These are phyloP conservation scores for Tulasnella calospora DNA, from an alignment of 768 basidiomycete species.

Conservation along the genomic window DNA sequence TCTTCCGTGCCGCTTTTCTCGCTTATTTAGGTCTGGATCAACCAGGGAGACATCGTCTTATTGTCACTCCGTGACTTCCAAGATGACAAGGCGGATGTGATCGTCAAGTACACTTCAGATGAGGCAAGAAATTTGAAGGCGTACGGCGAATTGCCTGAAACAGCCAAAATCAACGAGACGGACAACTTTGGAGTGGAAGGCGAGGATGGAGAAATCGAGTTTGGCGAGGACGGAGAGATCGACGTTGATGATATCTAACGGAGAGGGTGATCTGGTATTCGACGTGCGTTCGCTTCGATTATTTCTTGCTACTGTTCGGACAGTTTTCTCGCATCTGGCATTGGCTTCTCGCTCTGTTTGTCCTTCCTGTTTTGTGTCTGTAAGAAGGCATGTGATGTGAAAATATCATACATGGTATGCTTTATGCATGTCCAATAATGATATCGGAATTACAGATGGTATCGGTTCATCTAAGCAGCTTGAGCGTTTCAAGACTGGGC, in stretches of 20 bases:
- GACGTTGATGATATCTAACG: conserved; percentile 84
- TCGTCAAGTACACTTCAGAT: conserved; percentile 97
- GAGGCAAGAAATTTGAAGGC: conserved; percentile 72
- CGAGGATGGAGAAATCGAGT: conserved; percentile 84
- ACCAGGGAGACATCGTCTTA: conserved; percentile 93
- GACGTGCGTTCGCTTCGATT: neutral
- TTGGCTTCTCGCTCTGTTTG: neutral
- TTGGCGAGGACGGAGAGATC: conserved; percentile 72
- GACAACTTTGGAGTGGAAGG: conserved; percentile 89
- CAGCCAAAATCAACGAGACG: conserved; percentile 95
- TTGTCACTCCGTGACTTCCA: conserved; percentile 97
- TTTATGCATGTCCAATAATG: neutral
- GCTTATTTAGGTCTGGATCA: conserved; percentile 85
- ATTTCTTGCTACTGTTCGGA: neutral
- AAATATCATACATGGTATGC: neutral
- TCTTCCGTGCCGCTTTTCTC: neutral
- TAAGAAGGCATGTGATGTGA: neutral
- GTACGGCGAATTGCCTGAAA: conserved; percentile 95
- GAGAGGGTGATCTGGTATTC: too few relatives aligned
- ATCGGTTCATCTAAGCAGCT: neutral
- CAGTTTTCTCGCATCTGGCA: neutral
- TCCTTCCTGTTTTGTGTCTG: neutral
- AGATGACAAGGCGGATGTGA: conserved; percentile 98
- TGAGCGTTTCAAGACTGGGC: neutral
- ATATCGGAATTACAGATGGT: neutral